These are phyloP conservation scores for Termitomyces sp. DNA, from an alignment of 768 basidiomycete genomes.

Conservation along the genomic window DNA sequence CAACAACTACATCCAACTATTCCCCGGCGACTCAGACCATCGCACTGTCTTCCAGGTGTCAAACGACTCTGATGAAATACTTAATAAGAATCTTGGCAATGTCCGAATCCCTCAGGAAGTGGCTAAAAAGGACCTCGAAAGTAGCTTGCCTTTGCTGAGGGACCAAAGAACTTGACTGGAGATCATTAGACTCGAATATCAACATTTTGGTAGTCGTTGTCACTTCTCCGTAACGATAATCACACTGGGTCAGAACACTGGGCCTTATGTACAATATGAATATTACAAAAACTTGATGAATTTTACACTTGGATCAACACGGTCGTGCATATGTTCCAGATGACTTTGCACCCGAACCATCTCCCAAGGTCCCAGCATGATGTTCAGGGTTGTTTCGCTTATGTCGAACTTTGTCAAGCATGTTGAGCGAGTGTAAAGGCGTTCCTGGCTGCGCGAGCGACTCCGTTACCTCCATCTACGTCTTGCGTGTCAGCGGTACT, in stretches of 20 bases:
- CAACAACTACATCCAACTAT: constrained; percentile 22
- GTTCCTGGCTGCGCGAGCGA: constrained; percentile 42
- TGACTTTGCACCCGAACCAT: constrained; percentile 38
- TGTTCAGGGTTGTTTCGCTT: constrained; percentile 30
- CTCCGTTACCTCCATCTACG: constrained; percentile 62
- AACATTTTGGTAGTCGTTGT: neutral
- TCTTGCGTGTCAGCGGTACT: neutral
- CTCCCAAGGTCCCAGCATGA: constrained; percentile 39
- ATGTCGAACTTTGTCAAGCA: constrained; percentile 26
- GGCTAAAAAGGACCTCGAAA: constrained; percentile 14
- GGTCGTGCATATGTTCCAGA: constrained; percentile 67
- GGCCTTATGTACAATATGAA: neutral
- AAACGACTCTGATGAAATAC: constrained; percentile 12
- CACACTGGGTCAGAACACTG: no score
- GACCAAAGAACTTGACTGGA: constrained; percentile 5
- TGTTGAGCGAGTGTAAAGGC: constrained; percentile 46
- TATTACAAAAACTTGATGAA: neutral
- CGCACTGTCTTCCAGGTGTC: constrained; percentile 10
- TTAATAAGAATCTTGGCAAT: constrained; percentile 7
- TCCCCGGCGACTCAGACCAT: constrained; percentile 11
- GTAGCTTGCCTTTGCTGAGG: constrained; percentile 16
- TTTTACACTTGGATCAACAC: constrained; percentile 36
- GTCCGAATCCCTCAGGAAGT: neutral
- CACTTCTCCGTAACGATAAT: neutral
- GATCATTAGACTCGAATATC: neutral